phyloP scores from a whole-genome alignment of 768 basidiomycete species.

The Nidularia sp. region DNA sequence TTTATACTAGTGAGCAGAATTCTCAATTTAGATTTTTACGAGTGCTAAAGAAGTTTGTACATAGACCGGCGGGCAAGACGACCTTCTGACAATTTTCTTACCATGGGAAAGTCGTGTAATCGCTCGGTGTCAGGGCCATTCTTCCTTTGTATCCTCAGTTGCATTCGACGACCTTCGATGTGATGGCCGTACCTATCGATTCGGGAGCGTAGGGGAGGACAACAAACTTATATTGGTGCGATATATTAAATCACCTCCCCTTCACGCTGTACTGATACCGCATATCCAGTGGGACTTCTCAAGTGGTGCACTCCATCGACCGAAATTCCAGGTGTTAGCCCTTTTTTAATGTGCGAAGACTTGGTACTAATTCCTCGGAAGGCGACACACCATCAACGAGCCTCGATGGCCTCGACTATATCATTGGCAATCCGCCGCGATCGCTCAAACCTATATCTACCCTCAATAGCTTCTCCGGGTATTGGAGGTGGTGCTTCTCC shows the following conservation, averaged over 20 bases:
- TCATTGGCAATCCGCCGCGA: conserved; percentile 71
- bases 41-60: conserved; percentile 3
- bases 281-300: conserved; percentile 85
- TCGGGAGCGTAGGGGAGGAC: conserved; percentile 95
- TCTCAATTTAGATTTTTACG: conserved; percentile 1
- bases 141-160: conserved; percentile 86
- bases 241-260: neutral
- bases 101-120: conserved; percentile 93
- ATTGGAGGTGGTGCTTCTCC: conserved; percentile 36
- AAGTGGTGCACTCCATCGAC: conserved; percentile 84
- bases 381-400: conserved; percentile 64
- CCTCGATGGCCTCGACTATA: conserved; percentile 74
- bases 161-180: conserved; percentile 89
- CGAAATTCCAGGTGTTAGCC: conserved; percentile 56
- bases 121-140: conserved; percentile 95
- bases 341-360: neutral
- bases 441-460: conserved; percentile 54
- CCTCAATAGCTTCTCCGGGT: conserved; percentile 28
- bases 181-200: conserved; percentile 88
- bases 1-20: conserved; percentile 68
- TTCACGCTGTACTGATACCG: neutral
- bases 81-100: conserved; percentile 90
- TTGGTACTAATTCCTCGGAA: conserved; percentile 11
- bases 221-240: conserved; percentile 87
- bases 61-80: conserved; percentile 96